Base-by-base conservation (phyloP, 1,284 basidiomycete species). In the Quambalaria eucalypti region DNA sequence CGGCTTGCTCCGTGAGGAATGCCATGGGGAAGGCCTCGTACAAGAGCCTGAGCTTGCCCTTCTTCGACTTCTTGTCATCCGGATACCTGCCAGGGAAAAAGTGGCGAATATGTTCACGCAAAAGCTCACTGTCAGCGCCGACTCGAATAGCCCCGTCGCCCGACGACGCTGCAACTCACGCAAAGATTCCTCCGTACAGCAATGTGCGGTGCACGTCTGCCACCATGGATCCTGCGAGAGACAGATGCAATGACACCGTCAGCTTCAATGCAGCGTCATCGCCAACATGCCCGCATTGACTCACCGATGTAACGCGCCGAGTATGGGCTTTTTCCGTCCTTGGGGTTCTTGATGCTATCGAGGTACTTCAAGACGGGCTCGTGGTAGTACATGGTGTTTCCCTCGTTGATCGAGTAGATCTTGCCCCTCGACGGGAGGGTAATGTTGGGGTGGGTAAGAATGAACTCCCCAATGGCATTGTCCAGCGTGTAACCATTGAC, bases 1-100 rank as follows among this genome's bases (percentile, higher is more conserved):
- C 95, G 29, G 95, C 95, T 83, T 92, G 90, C 73, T 97, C 93
- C 3, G 85, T 91, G 70, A 97, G 79, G 79, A 88, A 92, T 2
- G 92, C 88, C 93, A 97, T 97, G n/a, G 92, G 93, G 83, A 97
- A 98, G 4, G 90, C 93, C 79, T 98, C 95, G 74, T 98, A 99
- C 48, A 98, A 80, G 74, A 98, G 80, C 71, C 95, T 83, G 68
- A 98, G 81, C 80, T 99, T 99, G 56, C 93, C 93, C 66, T 79
- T 86, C 81, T 92, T 95, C 79, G 84, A 88, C 83, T 98, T 98
- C 82, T 90, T 96, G 80, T 98, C 95, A 71, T 86, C 86, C 5
- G 95, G 95, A 78, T 99, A 99, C 23, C 36, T 39, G 10, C n/a
- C n/a, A n/a, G n/a, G n/a, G n/a, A 4, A 39, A 21, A 4, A 39